Percentiles rank a stretch among this genome's conserved stretches.
These are phyloP conservation scores for Aspergillus fructus DNA, from an alignment of 2,329 filamentous ascomycete genomes.

Conservation along the genomic window DNA sequence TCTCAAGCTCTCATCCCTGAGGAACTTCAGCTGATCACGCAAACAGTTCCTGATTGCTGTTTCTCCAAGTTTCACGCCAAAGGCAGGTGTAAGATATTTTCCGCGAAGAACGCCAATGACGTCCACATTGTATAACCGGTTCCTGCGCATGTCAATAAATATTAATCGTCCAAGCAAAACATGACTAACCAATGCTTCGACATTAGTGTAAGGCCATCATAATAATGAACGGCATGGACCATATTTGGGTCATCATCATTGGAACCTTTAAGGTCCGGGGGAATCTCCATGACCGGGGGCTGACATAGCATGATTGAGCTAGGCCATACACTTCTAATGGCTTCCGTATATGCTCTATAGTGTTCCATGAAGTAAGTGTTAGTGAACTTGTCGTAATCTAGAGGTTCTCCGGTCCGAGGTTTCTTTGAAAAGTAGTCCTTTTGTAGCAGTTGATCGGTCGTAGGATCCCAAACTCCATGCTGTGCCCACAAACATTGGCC, in stretches of 20 bases:
- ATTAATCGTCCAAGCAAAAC: background rate
- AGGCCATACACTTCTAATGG: slow-evolving; percentile 73
- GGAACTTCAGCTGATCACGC: slow-evolving; percentile 77
- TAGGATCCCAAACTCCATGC: slow-evolving; percentile 90
- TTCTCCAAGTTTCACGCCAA: slow-evolving; percentile 91
- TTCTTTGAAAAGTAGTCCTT: slow-evolving; percentile 87
- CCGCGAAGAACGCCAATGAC: slow-evolving; percentile 89
- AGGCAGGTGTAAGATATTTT: slow-evolving; percentile 81
- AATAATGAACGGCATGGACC: slow-evolving; percentile 93
- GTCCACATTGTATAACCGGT: slow-evolving; percentile 94
- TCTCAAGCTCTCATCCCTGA: slow-evolving; percentile 83
- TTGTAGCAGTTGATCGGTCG: slow-evolving; percentile 70
- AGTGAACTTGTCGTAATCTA: slow-evolving; percentile 84
- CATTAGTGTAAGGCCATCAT: slow-evolving; percentile 93
- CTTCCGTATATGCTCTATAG: slow-evolving; percentile 73
- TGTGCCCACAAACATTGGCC: slow-evolving; percentile 98
- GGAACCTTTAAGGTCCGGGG: slow-evolving; percentile 82
- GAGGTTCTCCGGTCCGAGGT: slow-evolving; percentile 67
- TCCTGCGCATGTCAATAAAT: slow-evolving; percentile 48
- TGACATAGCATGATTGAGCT: slow-evolving; percentile 87
- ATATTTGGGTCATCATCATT: slow-evolving; percentile 84
- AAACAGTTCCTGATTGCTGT: slow-evolving; percentile 93
- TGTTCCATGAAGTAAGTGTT: slow-evolving; percentile 89
- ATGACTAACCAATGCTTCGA: slow-evolving; percentile 81
- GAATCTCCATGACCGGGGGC: slow-evolving; percentile 86